Base-by-base conservation (phyloP, 1,284 basidiomycete species). In the Xerocomus cyaneibrunnescens region DNA sequence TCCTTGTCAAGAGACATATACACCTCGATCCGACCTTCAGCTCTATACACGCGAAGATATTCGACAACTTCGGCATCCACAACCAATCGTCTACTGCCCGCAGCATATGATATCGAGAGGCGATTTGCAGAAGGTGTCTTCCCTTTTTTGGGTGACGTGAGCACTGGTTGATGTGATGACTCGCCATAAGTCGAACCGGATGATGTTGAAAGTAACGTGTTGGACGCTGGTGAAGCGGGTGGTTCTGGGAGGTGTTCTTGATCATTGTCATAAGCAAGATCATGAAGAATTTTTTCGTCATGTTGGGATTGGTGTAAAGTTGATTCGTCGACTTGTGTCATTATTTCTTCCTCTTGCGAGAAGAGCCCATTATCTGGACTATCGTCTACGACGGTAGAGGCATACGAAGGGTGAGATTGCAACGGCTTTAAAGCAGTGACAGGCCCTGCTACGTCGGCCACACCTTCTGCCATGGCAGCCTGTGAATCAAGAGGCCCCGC, bases 61-160 rank as follows among this genome's bases (percentile, higher is more conserved):
- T 90, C 84, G 31, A 98, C 90, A 21, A 91, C 84, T 52, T 89
- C 87, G 3, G 95, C 89, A 69, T 98, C 90, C 54, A 98, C 80
- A 23, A 95, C 87, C 41, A 99, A 77, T 32, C 96, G 80, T 51
- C 92, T 79, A 51, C 86, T 85, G 43, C 92, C 92, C 37, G 87
- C 87, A 55, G 94, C 93, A 69, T 96, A 99, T 1, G 96, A 88
- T 63, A 98, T 91, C 13, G 92, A 95, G n/a, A 98, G 71, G n/a
- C 87, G 81, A 62, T 90, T 90, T 23, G 87, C 84, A 41, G 87
- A 89, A 8, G 87, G 81, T 3, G 74, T 71, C 46, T 66, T 67
- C n/a, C 57, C 55, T 44, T 57, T 67, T 48, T 68, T 68, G 13
- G 56, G 36, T 32, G 45, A 38, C 21, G 46, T 27, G n/a, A 35